Evolutionary conservation across 1,284 basidiomycete species (phyloP).

Genomic region (Cryptococcus sp.): DNA sequence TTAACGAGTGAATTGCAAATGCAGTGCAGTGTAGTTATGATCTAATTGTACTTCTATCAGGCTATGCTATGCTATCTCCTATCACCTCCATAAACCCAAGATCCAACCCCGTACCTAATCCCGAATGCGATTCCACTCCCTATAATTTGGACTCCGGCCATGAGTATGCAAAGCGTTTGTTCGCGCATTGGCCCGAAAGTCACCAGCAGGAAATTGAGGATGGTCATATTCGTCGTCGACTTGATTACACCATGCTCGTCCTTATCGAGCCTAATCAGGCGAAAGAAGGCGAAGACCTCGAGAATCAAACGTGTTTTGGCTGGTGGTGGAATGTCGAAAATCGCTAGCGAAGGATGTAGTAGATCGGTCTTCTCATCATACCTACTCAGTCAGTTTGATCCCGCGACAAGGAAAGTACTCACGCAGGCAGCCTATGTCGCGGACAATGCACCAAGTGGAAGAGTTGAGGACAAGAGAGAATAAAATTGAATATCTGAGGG

Average conservation of each 20-base stretch:
- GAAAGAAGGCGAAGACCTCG: constrained; percentile 57
- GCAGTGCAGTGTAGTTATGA: neutral
- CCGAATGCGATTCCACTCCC: constrained; percentile 75
- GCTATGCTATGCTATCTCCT: constrained; percentile 61
- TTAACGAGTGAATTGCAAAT: neutral
- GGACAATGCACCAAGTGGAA: constrained; percentile 93
- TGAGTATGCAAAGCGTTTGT: constrained; percentile 63
- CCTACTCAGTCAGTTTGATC: constrained; percentile 47
- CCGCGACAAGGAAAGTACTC: constrained; percentile 22
- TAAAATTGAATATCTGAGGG: constrained; percentile 96
- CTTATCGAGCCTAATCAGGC: constrained; percentile 63
- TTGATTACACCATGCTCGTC: constrained; percentile 49
- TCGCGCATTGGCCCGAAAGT: constrained; percentile 76
- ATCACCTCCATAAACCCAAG: constrained; percentile 83
- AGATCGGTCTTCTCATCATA: constrained; percentile 68
- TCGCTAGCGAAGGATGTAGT: constrained; percentile 66
- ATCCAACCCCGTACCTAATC: constrained; percentile 79
- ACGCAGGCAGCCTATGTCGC: constrained; percentile 87
- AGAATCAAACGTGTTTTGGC: constrained; percentile 57
- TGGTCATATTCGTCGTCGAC: constrained; percentile 77
- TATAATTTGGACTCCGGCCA: constrained; percentile 67
- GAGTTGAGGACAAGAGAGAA: constrained; percentile 89
- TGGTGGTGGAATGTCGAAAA: constrained; percentile 56
- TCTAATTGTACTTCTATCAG: neutral
- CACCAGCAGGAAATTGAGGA: constrained; percentile 76